Conservation (phyloP, 208 protist genomes). For the Naegleria fowleri region DNA sequence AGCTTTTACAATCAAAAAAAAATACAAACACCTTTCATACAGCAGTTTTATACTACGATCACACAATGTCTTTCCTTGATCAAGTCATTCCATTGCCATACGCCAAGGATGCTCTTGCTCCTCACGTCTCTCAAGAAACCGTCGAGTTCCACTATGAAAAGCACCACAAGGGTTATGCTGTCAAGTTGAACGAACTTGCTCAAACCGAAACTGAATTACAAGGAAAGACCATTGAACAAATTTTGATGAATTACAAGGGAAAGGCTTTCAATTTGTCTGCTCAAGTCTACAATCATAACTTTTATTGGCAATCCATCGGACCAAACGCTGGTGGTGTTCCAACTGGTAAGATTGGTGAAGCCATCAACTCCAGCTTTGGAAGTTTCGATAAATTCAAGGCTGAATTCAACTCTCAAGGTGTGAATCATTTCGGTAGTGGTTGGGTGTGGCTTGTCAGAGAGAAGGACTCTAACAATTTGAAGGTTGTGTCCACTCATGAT, state of each 20-base stretch:
- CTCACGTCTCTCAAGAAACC: conserved; percentile 64
- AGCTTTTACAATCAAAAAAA: not conserved
- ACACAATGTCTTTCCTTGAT: conserved; percentile 16
- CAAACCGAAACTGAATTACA: conserved; percentile 56
- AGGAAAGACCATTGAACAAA: conserved; percentile 65
- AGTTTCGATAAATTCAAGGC: conserved; percentile 81
- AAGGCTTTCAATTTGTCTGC: conserved; percentile 78
- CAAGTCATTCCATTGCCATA: conserved; percentile 55
- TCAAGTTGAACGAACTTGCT: conserved; percentile 68
- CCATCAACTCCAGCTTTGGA: conserved; percentile 71
- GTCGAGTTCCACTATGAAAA: conserved; percentile 80
- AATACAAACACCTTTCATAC: not conserved
- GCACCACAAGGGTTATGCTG: conserved; percentile 78
- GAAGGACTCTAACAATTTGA: conserved; percentile 62
- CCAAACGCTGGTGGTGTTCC: conserved; percentile 60
- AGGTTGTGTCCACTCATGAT: conserved; percentile 70
- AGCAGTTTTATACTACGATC: not conserved
- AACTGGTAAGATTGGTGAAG: conserved; percentile 53
- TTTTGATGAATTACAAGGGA: conserved; percentile 70
- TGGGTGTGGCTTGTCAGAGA: conserved; percentile 88
- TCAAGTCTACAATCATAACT: conserved; percentile 85
- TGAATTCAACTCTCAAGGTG: conserved; percentile 71
- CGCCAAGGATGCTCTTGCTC: conserved; percentile 59
- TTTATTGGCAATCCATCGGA: conserved; percentile 79
- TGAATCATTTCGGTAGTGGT: conserved; percentile 82